Base-by-base conservation (phyloP, 441 rosid species). In the Capsella rubella region DNA sequence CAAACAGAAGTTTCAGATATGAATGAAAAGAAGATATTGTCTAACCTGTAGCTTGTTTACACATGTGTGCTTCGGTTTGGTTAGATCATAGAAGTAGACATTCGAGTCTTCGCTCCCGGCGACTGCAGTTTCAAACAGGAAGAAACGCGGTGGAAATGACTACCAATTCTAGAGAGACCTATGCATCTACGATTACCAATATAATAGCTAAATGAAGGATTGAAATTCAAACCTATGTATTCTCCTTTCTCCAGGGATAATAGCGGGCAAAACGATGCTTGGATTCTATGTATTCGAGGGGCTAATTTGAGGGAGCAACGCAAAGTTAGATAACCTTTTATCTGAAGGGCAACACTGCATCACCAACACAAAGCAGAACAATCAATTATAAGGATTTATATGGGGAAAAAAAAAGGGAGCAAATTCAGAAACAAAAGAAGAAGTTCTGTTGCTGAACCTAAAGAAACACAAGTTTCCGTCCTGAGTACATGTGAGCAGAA, bases 31-130 rank as follows among this genome's bases (percentile, higher is more conserved):
- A 42, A 39, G 3, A 15, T 4, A 9, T 8, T 25, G 5, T 56
- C 25, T 52, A 14, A 95, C 99, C 99, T 92, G 99, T 56, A 92
- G 86, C 86, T 92, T 92, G 90, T 95, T 95, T 56, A 95, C 97
- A 28, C 96, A 89, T 5, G 96, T 84, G 83, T 92, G 90, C 79
- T 75, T 92, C 12, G 97, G 98, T 69, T 88, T 88, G 40, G 98
- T 93, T 60, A 92, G 76, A 83, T 95, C 95, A 34, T 95, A 95
- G 83, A 95, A 91, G 85, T 91, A 89, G 34, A 95, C 96, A 59
- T 87, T 92, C 10, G 99, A 85, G 86, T 95, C 97, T 79, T 95
- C 98, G 31, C 96, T 89, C 71, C 99, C 97, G 12, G 90, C 87
- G 80, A 92, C 97, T 95, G 78, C 65, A 79, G 55, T 71, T 61